Evolutionary conservation across 1,284 basidiomycete genomes (phyloP).

Genomic region (Kwoniella shivajii): DNA sequence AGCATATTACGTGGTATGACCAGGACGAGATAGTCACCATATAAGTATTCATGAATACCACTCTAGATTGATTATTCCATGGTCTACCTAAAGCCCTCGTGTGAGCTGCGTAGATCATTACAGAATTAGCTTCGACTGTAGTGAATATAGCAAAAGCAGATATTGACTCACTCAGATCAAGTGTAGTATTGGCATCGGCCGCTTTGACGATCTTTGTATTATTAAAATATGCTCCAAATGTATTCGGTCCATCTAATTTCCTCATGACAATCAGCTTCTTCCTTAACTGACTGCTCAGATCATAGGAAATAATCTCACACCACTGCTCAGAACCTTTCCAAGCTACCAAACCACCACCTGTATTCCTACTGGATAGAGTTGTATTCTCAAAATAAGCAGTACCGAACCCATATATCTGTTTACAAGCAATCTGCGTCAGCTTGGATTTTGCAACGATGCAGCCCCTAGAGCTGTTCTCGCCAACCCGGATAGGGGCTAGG

Average conservation of each 20-base stretch:
- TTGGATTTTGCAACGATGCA: too few relatives aligned
- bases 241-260: slow-evolving; percentile 10
- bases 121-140: not conserved
- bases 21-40: slow-evolving; percentile 12
- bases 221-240: slow-evolving; percentile 10
- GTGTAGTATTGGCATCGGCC: slow-evolving; percentile 4
- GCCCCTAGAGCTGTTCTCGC: too few relatives aligned
- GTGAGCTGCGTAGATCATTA: not conserved
- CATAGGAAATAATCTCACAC: not conserved
- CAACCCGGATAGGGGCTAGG: too few relatives aligned
- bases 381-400: slow-evolving; percentile 10
- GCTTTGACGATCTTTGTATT: slow-evolving; percentile 6
- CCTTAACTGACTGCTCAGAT: not conserved
- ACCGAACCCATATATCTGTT: slow-evolving; percentile 9
- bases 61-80: slow-evolving; percentile 25
- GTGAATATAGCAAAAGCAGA: not conserved
- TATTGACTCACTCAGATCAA: slow-evolving; percentile 5
- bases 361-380: slow-evolving; percentile 7
- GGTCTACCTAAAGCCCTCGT: slow-evolving; percentile 24
- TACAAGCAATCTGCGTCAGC: not conserved
- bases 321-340: slow-evolving; percentile 8
- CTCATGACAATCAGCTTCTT: not conserved
- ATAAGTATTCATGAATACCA: slow-evolving; percentile 23
- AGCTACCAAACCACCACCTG: slow-evolving; percentile 5
- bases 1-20: not conserved